Percentiles rank a stretch among this genome's conserved stretches.
These are phyloP conservation scores for Pezicula carpinea DNA, from an alignment of 2,329 filamentous ascomycete species.

Conservation along the genomic window DNA sequence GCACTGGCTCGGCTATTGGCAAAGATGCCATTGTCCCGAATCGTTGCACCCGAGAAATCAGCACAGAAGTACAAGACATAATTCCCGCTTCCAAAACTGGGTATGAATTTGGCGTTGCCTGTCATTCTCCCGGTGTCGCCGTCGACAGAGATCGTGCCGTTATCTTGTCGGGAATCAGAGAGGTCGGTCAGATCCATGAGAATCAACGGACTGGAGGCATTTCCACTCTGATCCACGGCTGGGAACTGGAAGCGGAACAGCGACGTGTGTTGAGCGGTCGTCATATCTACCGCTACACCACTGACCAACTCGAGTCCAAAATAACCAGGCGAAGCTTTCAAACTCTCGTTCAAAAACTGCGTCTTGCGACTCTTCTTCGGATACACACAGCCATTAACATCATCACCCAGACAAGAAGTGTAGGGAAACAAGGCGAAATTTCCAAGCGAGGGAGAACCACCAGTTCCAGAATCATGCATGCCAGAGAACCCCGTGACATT, in stretches of 20 bases:
- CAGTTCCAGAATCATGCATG: slow-evolving; percentile 41
- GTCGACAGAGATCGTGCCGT: slow-evolving; percentile 53
- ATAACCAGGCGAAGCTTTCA: slow-evolving; percentile 58
- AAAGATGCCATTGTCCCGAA: slow-evolving; percentile 60
- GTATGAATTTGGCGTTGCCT: slow-evolving; percentile 54
- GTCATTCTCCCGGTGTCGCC: slow-evolving; percentile 53
- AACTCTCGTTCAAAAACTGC: slow-evolving; percentile 36
- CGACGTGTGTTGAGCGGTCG: slow-evolving; percentile 57
- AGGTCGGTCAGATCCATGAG: slow-evolving; percentile 63
- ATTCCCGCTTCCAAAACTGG: slow-evolving; percentile 59
- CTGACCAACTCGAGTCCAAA: slow-evolving; percentile 56
- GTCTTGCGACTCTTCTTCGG: slow-evolving; percentile 42
- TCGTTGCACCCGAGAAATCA: slow-evolving; percentile 55
- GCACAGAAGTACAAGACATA: slow-evolving; percentile 63
- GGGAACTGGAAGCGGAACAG: slow-evolving; percentile 64
- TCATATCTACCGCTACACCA: slow-evolving; percentile 61
- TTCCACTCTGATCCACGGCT: slow-evolving; percentile 30
- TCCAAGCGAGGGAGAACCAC: slow-evolving; percentile 56
- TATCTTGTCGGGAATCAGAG: slow-evolving; percentile 50
- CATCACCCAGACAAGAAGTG: slow-evolving; percentile 52
- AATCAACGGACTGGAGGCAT: slow-evolving; percentile 47
- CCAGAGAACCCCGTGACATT: slow-evolving; percentile 26
- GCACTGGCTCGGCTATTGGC: slow-evolving; percentile 50
- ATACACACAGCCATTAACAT: slow-evolving; percentile 58
- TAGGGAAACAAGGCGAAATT: slow-evolving; percentile 72